phyloP scores from a whole-genome alignment of 257 asterid species.

The Penstemon barbatus region DNA sequence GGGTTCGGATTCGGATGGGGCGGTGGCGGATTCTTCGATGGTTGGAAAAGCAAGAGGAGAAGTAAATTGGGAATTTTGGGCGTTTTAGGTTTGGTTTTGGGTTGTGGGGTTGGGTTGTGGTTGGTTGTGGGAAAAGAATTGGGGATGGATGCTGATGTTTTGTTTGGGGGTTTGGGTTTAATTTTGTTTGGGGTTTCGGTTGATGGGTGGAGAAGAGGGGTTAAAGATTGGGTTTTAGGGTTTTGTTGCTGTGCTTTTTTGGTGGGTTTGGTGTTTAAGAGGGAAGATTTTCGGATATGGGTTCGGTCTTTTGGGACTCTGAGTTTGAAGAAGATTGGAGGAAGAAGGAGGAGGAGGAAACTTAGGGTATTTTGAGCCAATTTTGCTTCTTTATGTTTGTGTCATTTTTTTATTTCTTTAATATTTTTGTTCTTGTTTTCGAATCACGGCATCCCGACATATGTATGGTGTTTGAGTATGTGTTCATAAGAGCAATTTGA shows the following conservation, averaged over 20 bases:
- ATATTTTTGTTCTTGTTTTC: too few relatives aligned
- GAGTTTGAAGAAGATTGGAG: conserved; percentile 33
- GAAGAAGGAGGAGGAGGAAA: conserved; percentile 43
- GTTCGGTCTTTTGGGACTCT: conserved; percentile 28
- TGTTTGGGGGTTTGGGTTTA: conserved; percentile 46
- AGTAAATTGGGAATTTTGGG: conserved; percentile 43
- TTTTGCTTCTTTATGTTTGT: neutral
- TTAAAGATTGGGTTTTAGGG: conserved; percentile 64
- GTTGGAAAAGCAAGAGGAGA: conserved; percentile 47
- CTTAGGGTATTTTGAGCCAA: conserved; percentile 30
- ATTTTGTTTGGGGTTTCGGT: conserved; percentile 56
- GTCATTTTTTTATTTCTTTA: too few relatives aligned
- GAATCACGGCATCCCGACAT: too few relatives aligned
- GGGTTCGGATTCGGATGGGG: conserved; percentile 51
- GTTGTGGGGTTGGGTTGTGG: conserved; percentile 47
- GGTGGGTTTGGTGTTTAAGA: conserved; percentile 47
- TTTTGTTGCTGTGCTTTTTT: conserved; percentile 70
- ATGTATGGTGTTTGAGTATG: too few relatives aligned
- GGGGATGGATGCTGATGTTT: conserved; percentile 35
- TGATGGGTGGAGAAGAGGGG: conserved; percentile 58
- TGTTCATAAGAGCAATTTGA: too few relatives aligned
- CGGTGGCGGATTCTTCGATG: conserved; percentile 57
- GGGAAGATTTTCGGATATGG: conserved; percentile 38
- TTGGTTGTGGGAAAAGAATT: conserved; percentile 42
- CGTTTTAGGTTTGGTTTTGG: conserved; percentile 35